Conservation (phyloP, 805 yeast genomes). For the Lipomyces orientalis region DNA sequence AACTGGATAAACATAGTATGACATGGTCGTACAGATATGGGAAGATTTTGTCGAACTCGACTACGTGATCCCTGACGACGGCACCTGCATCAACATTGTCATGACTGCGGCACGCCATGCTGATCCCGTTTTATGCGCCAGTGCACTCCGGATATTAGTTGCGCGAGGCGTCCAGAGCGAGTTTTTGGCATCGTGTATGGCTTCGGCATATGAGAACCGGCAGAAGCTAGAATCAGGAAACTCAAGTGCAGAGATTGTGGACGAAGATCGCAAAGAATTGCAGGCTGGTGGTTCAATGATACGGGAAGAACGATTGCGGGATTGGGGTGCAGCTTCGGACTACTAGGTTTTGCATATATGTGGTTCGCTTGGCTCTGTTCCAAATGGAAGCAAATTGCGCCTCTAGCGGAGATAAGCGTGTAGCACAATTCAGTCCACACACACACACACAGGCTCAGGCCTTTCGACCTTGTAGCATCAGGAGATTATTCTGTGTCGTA, state of each 20-base stretch:
- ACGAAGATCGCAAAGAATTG: background rate
- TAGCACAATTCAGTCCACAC: too few relatives aligned
- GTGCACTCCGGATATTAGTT: background rate
- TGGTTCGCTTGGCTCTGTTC: too few relatives aligned
- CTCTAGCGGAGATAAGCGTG: too few relatives aligned
- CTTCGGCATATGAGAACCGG: background rate
- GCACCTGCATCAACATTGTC: conserved; percentile 4
- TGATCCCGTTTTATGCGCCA: background rate
- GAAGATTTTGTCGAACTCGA: background rate
- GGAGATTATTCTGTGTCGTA: too few relatives aligned
- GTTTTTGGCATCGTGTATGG: background rate
- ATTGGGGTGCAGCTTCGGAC: background rate
- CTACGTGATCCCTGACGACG: conserved; percentile 5
- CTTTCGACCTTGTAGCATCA: too few relatives aligned
- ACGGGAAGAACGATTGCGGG: background rate
- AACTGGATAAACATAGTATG: conserved; percentile 5
- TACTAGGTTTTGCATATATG: background rate
- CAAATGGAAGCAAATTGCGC: too few relatives aligned
- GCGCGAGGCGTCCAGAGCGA: background rate
- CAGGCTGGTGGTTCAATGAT: background rate
- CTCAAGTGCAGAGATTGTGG: background rate
- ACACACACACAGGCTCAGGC: too few relatives aligned
- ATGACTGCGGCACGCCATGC: background rate
- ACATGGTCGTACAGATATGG: conserved; percentile 2
- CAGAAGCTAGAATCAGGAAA: background rate